phyloP scores from a whole-genome alignment of 805 yeast genomes.

The Cyberlindnera mycetangii region DNA sequence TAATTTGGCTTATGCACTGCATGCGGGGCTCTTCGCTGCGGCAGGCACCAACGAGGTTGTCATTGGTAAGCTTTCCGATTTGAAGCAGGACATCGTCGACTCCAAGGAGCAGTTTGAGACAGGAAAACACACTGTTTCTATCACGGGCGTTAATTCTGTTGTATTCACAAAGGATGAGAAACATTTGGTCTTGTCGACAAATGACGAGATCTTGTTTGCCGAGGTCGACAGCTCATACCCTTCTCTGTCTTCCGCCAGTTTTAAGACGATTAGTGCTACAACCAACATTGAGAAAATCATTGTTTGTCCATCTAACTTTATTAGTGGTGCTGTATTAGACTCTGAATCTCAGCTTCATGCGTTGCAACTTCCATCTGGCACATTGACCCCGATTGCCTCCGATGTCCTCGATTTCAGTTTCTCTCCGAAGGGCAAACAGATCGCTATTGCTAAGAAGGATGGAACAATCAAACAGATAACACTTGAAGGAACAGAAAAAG shows the following conservation, averaged over 20 bases:
- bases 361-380: slow-evolving; percentile 7
- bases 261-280: slow-evolving; percentile 14
- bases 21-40: slow-evolving; percentile 34
- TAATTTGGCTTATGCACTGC: slow-evolving; percentile 38
- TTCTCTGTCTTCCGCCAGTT: slow-evolving; percentile 3
- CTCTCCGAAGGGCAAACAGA: slow-evolving; percentile 23
- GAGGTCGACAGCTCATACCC: slow-evolving; percentile 9
- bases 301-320: slow-evolving; percentile 24
- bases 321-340: slow-evolving; percentile 19
- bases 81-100: slow-evolving; percentile 31
- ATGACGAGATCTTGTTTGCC: slow-evolving; percentile 22
- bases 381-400: slow-evolving; percentile 5
- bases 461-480: slow-evolving; percentile 17
- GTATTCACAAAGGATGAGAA: slow-evolving; percentile 33
- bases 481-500: slow-evolving; percentile 11
- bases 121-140: slow-evolving; percentile 17
- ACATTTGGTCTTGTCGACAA: slow-evolving; percentile 29
- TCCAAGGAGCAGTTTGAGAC: slow-evolving; percentile 21
- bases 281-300: slow-evolving; percentile 19
- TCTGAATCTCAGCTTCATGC: slow-evolving; percentile 16
- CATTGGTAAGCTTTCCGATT: slow-evolving; percentile 33
- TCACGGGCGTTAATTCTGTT: slow-evolving; percentile 29
- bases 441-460: slow-evolving; percentile 16
- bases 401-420: slow-evolving; percentile 27
- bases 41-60: slow-evolving; percentile 35